Percentiles rank a stretch among this genome's conserved stretches.
phyloP scores from a whole-genome alignment of 371 early-diverging fungal species.

The Enterocytospora artemiae region DNA sequence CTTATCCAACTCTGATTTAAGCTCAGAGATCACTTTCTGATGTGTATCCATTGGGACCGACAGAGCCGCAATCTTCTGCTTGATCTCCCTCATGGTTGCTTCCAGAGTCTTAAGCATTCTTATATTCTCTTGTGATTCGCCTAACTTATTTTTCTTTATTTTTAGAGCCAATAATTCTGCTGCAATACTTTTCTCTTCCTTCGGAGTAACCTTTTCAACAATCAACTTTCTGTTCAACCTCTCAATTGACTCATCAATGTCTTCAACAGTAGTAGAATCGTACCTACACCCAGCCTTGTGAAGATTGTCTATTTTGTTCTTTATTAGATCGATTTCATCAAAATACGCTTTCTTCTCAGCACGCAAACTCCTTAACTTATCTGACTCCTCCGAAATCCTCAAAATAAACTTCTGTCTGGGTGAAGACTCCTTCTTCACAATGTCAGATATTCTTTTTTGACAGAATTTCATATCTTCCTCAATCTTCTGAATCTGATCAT shows the following conservation, averaged over 20 bases:
- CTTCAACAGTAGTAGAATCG: constrained; percentile 15
- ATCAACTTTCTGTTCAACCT: constrained; percentile 42
- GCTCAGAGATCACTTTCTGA: constrained; percentile 2
- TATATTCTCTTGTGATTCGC: constrained; percentile 24
- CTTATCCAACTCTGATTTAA: constrained; percentile 26
- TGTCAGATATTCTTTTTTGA: not conserved
- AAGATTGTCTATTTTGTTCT: constrained; percentile 7
- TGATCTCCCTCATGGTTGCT: constrained; percentile 12
- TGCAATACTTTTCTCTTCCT: constrained; percentile 44
- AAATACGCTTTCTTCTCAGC: constrained; percentile 5
- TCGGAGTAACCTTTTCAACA: constrained; percentile 1
- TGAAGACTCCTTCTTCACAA: not conserved
- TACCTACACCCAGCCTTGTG: not conserved
- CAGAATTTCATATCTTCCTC: constrained; percentile 8
- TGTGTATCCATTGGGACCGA: constrained; percentile 16
- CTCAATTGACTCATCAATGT: constrained; percentile 40
- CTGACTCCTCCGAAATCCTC: constrained; percentile 7
- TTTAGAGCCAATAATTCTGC: constrained; percentile 30
- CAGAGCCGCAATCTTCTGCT: constrained; percentile 5
- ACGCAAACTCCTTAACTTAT: constrained; percentile 17
- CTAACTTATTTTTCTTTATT: constrained; percentile 35
- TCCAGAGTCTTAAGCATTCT: constrained; percentile 21
- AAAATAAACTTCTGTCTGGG: constrained; percentile 10
- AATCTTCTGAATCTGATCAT: not conserved
- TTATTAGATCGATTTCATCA: not conserved